Base-by-base conservation (phyloP, 2,329 filamentous ascomycete genomes). In the Exophiala calicioides region DNA sequence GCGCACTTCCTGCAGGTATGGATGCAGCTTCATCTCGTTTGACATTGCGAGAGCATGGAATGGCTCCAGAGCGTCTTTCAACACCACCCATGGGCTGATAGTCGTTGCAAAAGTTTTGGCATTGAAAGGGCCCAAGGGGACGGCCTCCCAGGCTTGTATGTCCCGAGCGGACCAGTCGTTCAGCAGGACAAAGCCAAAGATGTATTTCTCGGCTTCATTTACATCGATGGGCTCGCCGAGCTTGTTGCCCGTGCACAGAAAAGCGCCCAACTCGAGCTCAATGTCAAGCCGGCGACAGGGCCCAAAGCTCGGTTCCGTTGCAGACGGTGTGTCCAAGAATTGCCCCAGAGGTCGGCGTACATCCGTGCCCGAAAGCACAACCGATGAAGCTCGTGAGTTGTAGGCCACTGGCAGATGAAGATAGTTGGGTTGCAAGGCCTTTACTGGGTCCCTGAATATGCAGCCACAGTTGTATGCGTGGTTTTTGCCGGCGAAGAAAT, bases 401-500 rank as follows among this genome's bases (percentile, higher is more conserved):
- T n/a, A n/a, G n/a, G n/a, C n/a, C n/a, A n/a, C n/a, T n/a, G n/a
- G n/a, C n/a, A n/a, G n/a, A n/a, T n/a, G n/a, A n/a, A n/a, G n/a
- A n/a, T n/a, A n/a, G n/a, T n/a, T n/a, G n/a, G n/a, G n/a, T n/a
- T n/a, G n/a, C n/a, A n/a, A n/a, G n/a, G n/a, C n/a, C n/a, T n/a
- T n/a, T n/a, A n/a, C n/a, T n/a, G n/a, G n/a, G n/a, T n/a, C n/a
- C n/a, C n/a, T n/a, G n/a, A n/a, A n/a, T n/a, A n/a, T n/a, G n/a
- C n/a, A n/a, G n/a, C n/a, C 86, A 12, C 85, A 77, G 47, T 84
- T 85, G 68, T 81, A 84, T 13, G 88, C 88, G 68, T 93, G 88
- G 63, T 90, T 85, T 55, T 84, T 71, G 10, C 88, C 88, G 7
- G 85, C 87, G 62, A 88, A 93, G 71, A 93, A 93, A 66, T 93